Conservation (phyloP, 352 stramenopile genomes). For the Globisporangium parvum region DNA sequence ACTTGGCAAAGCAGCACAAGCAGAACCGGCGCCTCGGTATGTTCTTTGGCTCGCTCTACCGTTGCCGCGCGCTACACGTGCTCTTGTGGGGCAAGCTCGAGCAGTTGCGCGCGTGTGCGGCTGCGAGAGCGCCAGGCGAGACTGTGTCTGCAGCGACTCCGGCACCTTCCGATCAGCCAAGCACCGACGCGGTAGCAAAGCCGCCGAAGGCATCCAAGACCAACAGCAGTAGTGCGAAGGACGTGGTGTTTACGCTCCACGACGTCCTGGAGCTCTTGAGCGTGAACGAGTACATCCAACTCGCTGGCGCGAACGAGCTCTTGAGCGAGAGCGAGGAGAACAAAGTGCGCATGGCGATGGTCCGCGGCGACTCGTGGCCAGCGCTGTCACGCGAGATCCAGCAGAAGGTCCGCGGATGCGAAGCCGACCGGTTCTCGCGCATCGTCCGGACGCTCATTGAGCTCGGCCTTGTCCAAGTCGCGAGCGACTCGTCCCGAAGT, state of each 20-base stretch:
- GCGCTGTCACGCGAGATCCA: conserved; percentile 26
- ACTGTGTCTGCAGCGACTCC: neutral
- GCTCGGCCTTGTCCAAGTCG: conserved; percentile 50
- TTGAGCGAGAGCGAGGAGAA: conserved; percentile 59
- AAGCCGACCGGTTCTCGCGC: conserved; percentile 65
- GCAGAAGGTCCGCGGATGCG: conserved; percentile 59
- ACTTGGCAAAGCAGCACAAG: conserved; percentile 53
- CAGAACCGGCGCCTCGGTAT: conserved; percentile 68
- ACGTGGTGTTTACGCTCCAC: conserved; percentile 55
- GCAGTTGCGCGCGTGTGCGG: conserved; percentile 13
- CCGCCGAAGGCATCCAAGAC: neutral
- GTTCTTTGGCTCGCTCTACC: conserved; percentile 69
- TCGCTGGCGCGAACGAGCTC: conserved; percentile 60
- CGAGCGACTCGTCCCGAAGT: conserved; percentile 43
- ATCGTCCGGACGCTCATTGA: conserved; percentile 70
- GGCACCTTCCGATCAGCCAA: neutral
- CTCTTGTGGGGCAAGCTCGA: conserved; percentile 51
- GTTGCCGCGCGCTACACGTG: conserved; percentile 57
- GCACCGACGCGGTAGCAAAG: neutral
- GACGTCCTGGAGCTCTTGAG: conserved; percentile 61
- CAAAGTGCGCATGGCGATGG: conserved; percentile 35
- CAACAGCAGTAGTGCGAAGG: conserved; percentile 1
- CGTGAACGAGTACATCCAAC: conserved; percentile 66
- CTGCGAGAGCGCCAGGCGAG: neutral
- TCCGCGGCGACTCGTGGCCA: conserved; percentile 44